Conservation (phyloP, 2,329 filamentous ascomycete species). For the Podosphaera fusca region DNA sequence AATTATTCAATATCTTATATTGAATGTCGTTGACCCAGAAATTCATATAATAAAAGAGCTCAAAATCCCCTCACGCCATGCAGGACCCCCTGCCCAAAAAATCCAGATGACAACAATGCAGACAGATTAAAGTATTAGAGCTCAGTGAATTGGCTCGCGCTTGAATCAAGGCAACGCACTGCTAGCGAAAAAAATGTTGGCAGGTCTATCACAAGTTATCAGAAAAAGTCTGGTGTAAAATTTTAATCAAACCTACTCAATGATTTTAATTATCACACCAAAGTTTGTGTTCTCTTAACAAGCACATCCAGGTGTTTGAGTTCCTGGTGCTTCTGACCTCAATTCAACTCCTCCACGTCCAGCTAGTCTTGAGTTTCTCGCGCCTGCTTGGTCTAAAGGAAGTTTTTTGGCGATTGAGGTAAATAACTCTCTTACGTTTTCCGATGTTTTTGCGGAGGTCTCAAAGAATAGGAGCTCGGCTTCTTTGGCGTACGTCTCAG, state of each 20-base stretch:
- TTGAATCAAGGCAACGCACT: conserved; percentile 8
- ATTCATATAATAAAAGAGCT: too few relatives aligned
- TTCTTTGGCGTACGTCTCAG: conserved; percentile 84
- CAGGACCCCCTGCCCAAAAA: conserved; percentile 10
- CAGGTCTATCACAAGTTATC: neutral
- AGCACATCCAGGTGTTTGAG: conserved; percentile 37
- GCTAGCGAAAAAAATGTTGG: conserved; percentile 2
- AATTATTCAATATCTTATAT: too few relatives aligned
- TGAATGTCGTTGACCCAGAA: too few relatives aligned
- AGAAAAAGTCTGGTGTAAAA: neutral
- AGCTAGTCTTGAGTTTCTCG: conserved; percentile 52
- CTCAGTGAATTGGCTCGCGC: conserved; percentile 13
- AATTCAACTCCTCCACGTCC: conserved; percentile 38
- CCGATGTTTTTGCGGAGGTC: conserved; percentile 89
- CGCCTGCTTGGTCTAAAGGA: conserved; percentile 86
- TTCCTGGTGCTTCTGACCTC: conserved; percentile 28
- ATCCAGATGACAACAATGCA: conserved; percentile 11
- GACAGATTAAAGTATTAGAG: conserved; percentile 9
- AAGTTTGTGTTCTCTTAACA: conserved; percentile 24
- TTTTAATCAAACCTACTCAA: conserved; percentile 1
- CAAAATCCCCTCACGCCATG: conserved; percentile 13
- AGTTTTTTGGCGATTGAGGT: conserved; percentile 96
- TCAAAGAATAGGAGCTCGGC: conserved; percentile 93
- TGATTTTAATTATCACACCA: conserved; percentile 7
- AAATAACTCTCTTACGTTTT: conserved; percentile 90